Base-by-base conservation (phyloP, 2,329 filamentous ascomycete species). In the Sclerotinia borealis region DNA sequence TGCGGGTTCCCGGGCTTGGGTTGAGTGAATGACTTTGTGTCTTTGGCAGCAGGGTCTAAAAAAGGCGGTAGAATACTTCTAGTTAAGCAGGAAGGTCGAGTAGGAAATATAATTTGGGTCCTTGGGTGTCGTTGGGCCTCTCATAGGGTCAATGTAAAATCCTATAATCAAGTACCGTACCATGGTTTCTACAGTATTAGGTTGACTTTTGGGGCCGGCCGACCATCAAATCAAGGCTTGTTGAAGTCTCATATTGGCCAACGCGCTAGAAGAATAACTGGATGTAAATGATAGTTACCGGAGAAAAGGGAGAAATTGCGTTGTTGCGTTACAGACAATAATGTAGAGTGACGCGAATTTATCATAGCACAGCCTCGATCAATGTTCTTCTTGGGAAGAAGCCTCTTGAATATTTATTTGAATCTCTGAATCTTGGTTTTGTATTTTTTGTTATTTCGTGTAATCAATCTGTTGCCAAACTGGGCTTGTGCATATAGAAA, bases 241-340 rank as follows among this genome's bases (percentile, higher is more conserved):
- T 13, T 3, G 36, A 22, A 49, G 64, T 67, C 63, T 66, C 64
- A 67, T 54, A 52, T 61, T 52, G 59, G 59, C 49, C 63, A 65
- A 60, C 59, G 65, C 64, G 65, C 63, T 59, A 66, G 49, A 63
- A 29, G 56, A 47, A n/a, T 64, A 49, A 65, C 50, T 68, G 64
- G 63, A 52, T 66, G 45, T 43, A 31, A 59, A 31, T 4, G 37
- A 17, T 27, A 45, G n/a, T 31, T 45, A n/a, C 27, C 39, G 29
- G 34, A 13, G 4, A 29, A 41, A 22, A 9, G 17, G 41, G 13
- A 45, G n/a, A 17, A 9, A 22, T 43, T 10, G 27, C 19, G 13
- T 34, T n/a, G 11, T 17, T 43, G 39, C 39, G 54, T 56, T 34
- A 45, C 39, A 34, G 54, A 50, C 39, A 55, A 29, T 59, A 43